Percentiles rank a stretch among this genome's conserved stretches.
Conservation (phyloP, 2,329 filamentous ascomycete genomes). For the Aspergillus proliferans region DNA sequence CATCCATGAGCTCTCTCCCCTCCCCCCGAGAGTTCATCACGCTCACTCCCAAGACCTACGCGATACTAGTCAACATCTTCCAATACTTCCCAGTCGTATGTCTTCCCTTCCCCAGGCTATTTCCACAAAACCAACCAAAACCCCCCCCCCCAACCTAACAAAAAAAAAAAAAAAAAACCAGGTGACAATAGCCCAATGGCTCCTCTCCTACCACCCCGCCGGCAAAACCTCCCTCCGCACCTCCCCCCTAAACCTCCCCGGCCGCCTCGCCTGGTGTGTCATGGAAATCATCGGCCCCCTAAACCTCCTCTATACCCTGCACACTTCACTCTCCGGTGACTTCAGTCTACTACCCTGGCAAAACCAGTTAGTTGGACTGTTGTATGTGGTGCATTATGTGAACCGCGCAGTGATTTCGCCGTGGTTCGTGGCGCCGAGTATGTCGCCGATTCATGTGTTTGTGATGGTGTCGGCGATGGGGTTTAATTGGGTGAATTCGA, state of each 20-base stretch:
- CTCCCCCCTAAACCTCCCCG: constrained; percentile 77
- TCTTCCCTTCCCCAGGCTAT: neutral
- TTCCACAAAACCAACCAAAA: neutral
- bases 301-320: constrained; percentile 73
- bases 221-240: constrained; percentile 73
- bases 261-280: constrained; percentile 75
- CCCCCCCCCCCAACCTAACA: neutral
- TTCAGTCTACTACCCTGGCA: constrained; percentile 24
- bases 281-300: constrained; percentile 81
- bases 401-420: constrained; percentile 84
- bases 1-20: constrained; percentile 17
- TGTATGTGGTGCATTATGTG: constrained; percentile 73
- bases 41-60: constrained; percentile 36
- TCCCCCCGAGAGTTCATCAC: constrained; percentile 29
- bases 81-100: constrained; percentile 41
- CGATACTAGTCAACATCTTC: constrained; percentile 29
- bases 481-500: constrained; percentile 79
- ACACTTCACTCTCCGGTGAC: constrained; percentile 52
- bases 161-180: constrained; percentile 30
- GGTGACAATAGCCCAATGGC: constrained; percentile 69
- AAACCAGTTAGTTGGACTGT: constrained; percentile 30
- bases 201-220: constrained; percentile 75
- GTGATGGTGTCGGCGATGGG: constrained; percentile 58
- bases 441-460: constrained; percentile 76
- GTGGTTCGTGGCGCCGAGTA: constrained; percentile 73